Evolutionary conservation across 495 filamentous ascomycete genomes (phyloP), one percentile per base, ranked within the genome.

Genomic region (Astrocystis sublimbata): DNA sequence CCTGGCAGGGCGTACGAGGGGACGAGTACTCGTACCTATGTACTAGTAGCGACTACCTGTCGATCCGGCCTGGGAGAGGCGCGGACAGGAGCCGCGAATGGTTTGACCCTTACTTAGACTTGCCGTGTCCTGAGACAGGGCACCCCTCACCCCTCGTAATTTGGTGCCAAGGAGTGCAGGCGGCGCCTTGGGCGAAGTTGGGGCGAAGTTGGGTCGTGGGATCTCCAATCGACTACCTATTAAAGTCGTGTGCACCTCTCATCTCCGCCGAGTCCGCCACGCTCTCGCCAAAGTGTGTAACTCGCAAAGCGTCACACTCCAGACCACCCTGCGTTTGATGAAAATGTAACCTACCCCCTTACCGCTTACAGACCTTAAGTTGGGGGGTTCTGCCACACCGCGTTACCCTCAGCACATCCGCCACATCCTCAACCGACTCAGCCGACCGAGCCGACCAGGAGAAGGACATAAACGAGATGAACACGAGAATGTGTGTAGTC

Each of bases 1-100:
- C n/a, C n/a, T n/a, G 50, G 50, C 50, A 53, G 52, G 36, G 36
- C 52, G 30, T 54, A 38, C 12, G 19, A 38, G n/a, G n/a, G n/a
- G n/a, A n/a, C n/a, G n/a, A n/a, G n/a, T n/a, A n/a, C n/a, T n/a
- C n/a, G n/a, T n/a, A n/a, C n/a, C n/a, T n/a, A n/a, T n/a, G n/a
- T n/a, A n/a, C n/a, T n/a, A n/a, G n/a, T n/a, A n/a, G n/a, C n/a
- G n/a, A n/a, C n/a, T n/a, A n/a, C n/a, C n/a, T n/a, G n/a, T n/a
- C n/a, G n/a, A 54, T 30, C 49, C 49, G 30, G 28, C 21, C 21
- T 51, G 28, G 45, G 21, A 31, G 50, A 53, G 50, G 50, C 45
- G 50, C 33, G 9, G 31, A n/a, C n/a, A n/a, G n/a, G n/a, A n/a
- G n/a, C n/a, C n/a, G n/a, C n/a, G n/a, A 24, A 30, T 23, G 24